Conservation (phyloP, 2,329 filamentous ascomycete species). For the Westerdykella aurantiaca region DNA sequence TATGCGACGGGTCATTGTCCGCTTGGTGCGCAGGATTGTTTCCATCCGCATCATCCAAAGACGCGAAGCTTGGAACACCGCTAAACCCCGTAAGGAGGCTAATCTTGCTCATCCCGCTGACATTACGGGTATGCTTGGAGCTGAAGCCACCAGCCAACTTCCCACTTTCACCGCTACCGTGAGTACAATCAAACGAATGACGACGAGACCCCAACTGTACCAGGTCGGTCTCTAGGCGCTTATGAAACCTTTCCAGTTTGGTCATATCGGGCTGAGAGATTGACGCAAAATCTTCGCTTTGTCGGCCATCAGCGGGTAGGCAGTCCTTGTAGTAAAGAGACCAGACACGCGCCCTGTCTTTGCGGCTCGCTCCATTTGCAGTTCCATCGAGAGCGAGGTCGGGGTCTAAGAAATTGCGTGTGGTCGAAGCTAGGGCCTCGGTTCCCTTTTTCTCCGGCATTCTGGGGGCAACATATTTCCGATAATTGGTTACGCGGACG, state of each 20-base stretch:
- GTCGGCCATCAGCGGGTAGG: constrained; percentile 21
- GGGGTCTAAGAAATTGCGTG: constrained; percentile 11
- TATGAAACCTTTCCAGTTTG: constrained; percentile 1
- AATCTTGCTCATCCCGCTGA: constrained; percentile 16
- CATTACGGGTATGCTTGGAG: constrained; percentile 15
- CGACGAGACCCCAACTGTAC: constrained; percentile 2
- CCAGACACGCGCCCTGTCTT: constrained; percentile 27
- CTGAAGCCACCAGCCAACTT: constrained; percentile 9
- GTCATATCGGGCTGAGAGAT: background rate
- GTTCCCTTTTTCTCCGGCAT: no score
- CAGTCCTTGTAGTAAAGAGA: constrained; percentile 34
- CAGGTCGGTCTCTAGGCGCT: no score
- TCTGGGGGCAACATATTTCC: no score
- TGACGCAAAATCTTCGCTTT: constrained; percentile 14
- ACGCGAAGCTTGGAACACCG: constrained; percentile 12
- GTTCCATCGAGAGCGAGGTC: constrained; percentile 12
- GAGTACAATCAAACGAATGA: constrained; percentile 16
- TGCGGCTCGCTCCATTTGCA: constrained; percentile 4
- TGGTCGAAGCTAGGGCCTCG: no score
- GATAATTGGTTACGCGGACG: no score
- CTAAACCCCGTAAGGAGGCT: constrained; percentile 17
- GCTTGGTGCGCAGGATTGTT: no score
- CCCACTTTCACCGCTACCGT: constrained; percentile 10
- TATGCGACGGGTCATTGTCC: no score
- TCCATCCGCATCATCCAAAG: constrained; percentile 4